Percentiles rank a stretch among this genome's conserved stretches.
Evolutionary conservation across 2,329 filamentous ascomycete genomes (phyloP).

Genomic region (Fusarium sp.): DNA sequence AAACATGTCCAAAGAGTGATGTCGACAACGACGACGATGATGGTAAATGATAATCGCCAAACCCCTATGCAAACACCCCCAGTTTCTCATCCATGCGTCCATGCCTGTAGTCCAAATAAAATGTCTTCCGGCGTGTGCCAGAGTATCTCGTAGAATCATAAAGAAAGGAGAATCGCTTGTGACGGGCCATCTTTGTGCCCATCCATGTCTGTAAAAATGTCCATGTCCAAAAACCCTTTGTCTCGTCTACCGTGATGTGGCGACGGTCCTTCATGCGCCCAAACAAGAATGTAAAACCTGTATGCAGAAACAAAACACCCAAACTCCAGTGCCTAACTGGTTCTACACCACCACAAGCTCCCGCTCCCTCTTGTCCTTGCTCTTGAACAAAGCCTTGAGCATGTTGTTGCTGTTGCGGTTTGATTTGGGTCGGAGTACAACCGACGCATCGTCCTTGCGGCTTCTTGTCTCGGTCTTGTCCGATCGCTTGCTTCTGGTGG

Average conservation of each 20-base stretch:
- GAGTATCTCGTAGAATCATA: slow-evolving; percentile 20
- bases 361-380: slow-evolving; percentile 64
- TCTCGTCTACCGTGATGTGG: slow-evolving; percentile 25
- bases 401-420: slow-evolving; percentile 65
- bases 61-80: slow-evolving; percentile 31
- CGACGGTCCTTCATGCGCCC: slow-evolving; percentile 30
- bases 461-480: slow-evolving; percentile 52
- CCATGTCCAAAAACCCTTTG: slow-evolving; percentile 25
- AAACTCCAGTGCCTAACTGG: slow-evolving; percentile 1
- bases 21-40: not conserved
- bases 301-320: slow-evolving; percentile 25
- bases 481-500: slow-evolving; percentile 54
- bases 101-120: slow-evolving; percentile 29
- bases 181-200: slow-evolving; percentile 26
- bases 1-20: slow-evolving; percentile 4
- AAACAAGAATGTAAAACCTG: slow-evolving; percentile 21
- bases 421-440: slow-evolving; percentile 64
- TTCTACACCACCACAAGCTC: slow-evolving; percentile 51
- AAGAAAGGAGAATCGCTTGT: slow-evolving; percentile 34
- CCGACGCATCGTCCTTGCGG: slow-evolving; percentile 55
- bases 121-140: slow-evolving; percentile 7
- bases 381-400: slow-evolving; percentile 73
- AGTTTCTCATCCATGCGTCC: slow-evolving; percentile 39
- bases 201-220: slow-evolving; percentile 34
- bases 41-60: slow-evolving; percentile 7